Percentiles rank a stretch among this genome's conserved stretches.
phyloP scores from a whole-genome alignment of 192 early-diverging fungal genomes.

The Coemansia sp. region DNA sequence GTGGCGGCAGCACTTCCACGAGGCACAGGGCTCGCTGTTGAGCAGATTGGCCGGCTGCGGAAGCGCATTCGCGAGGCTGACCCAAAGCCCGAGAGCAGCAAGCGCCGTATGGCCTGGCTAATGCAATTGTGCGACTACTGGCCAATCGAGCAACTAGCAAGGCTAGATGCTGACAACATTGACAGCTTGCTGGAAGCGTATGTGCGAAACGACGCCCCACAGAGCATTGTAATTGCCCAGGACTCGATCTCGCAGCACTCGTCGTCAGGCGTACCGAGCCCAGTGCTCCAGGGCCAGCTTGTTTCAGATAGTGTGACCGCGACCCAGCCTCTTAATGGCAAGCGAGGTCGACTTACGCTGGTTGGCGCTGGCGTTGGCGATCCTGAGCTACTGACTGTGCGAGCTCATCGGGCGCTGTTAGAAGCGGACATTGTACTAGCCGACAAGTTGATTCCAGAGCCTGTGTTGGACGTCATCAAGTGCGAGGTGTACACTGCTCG shows the following conservation, averaged over 20 bases:
- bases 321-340: background rate
- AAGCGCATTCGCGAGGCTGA: conserved; percentile 66
- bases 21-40: conserved; percentile 70
- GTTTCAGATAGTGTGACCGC: background rate
- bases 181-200: conserved; percentile 67
- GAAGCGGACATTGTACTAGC: conserved; percentile 85
- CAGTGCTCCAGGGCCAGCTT: conserved; percentile 2
- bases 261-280: conserved; percentile 36
- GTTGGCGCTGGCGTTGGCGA: conserved; percentile 88
- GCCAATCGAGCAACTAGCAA: conserved; percentile 75
- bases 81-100: conserved; percentile 63
- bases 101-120: conserved; percentile 85
- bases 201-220: conserved; percentile 41
- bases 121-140: conserved; percentile 82
- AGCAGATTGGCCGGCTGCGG: conserved; percentile 68
- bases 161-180: conserved; percentile 65
- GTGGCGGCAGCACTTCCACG: conserved; percentile 66
- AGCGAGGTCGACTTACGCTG: conserved; percentile 62
- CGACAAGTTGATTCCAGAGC: conserved; percentile 75
- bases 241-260: conserved; percentile 3
- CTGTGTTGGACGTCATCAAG: conserved; percentile 54
- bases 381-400: conserved; percentile 77
- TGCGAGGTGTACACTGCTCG: conserved; percentile 68
- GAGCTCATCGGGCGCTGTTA: conserved; percentile 63
- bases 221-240: conserved; percentile 19